A percentile compares a stretch with the other conserved stretches of the same genome.
These are phyloP conservation scores for Linnemannia zychae DNA, from an alignment of 192 early-diverging fungal genomes.

Conservation along the genomic window DNA sequence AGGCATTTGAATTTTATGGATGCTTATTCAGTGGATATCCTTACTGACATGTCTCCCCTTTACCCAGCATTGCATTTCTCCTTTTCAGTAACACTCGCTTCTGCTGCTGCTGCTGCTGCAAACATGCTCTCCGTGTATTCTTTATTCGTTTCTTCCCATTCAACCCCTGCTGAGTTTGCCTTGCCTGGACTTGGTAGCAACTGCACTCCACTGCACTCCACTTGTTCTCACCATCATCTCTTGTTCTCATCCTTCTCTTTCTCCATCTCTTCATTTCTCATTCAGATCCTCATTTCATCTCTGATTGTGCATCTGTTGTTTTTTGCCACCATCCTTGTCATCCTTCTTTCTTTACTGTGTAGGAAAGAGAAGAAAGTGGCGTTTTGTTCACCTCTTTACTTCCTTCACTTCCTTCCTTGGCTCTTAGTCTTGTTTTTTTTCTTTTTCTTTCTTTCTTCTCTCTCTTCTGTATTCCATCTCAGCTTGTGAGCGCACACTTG, in stretches of 20 bases:
- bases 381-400: not conserved
- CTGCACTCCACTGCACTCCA: too few species aligned
- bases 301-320: not conserved
- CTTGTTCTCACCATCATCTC: not conserved
- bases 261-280: not conserved
- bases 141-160: too few species aligned
- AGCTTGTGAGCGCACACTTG: not conserved
- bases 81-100: not conserved
- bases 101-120: too few species aligned
- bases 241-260: not conserved
- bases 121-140: too few species aligned
- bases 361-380: not conserved
- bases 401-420: not conserved
- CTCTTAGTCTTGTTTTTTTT: not conserved
- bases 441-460: not conserved
- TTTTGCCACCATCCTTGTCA: not conserved
- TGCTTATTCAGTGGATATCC: not conserved
- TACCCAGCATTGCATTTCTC: not conserved
- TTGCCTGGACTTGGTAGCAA: too few species aligned
- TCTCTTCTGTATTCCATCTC: not conserved
- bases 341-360: not conserved
- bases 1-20: not conserved
- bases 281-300: not conserved
- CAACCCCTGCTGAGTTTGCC: too few species aligned
- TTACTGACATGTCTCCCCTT: too few species aligned